phyloP scores from a whole-genome alignment of 352 stramenopile genomes.

The Phytophthora melonis region DNA sequence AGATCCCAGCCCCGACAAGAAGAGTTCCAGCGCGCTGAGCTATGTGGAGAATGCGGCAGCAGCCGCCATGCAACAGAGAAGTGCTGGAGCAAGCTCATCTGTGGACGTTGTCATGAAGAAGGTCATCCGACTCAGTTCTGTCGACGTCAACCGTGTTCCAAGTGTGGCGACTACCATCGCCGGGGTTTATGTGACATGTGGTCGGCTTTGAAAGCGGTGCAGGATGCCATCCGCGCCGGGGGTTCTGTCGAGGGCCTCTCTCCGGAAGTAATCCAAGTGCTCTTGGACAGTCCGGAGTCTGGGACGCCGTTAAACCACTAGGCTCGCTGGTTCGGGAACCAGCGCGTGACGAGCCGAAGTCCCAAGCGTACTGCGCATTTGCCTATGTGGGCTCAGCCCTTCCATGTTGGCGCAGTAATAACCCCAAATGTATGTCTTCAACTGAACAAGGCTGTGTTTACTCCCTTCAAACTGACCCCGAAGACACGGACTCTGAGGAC shows the following conservation, averaged over 20 bases:
- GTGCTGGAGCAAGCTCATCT: no score
- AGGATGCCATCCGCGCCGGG: not conserved
- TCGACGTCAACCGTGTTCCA: no score
- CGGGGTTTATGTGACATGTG: slow-evolving; percentile 9
- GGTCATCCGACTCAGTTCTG: no score
- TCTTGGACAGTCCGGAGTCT: not conserved
- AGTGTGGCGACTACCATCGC: slow-evolving; percentile 1
- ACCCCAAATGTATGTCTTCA: no score
- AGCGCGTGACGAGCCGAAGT: not conserved
- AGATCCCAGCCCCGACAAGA: not conserved
- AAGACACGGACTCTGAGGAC: no score
- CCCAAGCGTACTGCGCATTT: not conserved
- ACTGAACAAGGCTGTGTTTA: no score
- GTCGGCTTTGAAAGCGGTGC: not conserved
- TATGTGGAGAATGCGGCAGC: not conserved
- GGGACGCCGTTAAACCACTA: slow-evolving; percentile 20
- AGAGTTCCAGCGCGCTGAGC: not conserved
- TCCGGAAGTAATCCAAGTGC: not conserved
- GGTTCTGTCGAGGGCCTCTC: not conserved
- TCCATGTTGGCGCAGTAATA: not conserved
- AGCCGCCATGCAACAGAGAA: not conserved
- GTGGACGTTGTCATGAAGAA: no score
- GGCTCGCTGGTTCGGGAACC: slow-evolving; percentile 11
- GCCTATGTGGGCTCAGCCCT: slow-evolving; percentile 19
- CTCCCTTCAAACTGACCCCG: no score